These are phyloP conservation scores for Nephelium lappaceum DNA, from an alignment of 345 rosid species.

Conservation along the genomic window DNA sequence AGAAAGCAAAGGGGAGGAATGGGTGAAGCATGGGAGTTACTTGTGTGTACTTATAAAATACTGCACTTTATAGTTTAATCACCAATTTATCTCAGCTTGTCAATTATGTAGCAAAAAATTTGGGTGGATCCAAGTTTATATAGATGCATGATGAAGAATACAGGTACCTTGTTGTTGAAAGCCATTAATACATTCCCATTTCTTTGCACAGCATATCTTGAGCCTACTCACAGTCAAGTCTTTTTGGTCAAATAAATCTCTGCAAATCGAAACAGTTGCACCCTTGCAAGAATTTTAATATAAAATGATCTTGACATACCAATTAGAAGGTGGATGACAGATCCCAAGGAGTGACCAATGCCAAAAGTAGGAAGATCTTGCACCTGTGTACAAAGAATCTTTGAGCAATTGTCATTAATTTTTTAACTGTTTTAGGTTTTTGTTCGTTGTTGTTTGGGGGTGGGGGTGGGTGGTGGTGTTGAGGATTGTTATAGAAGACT, in stretches of 20 bases:
- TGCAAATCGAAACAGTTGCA: slow-evolving; percentile 16
- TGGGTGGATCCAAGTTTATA: slow-evolving; percentile 1
- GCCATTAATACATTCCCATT: slow-evolving; percentile 86
- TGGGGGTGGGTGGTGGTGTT: not conserved
- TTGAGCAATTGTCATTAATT: slow-evolving; percentile 8
- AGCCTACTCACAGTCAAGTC: slow-evolving; percentile 53
- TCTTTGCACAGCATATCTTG: slow-evolving; percentile 94
- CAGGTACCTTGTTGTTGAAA: slow-evolving; percentile 90
- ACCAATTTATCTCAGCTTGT: slow-evolving; percentile 6
- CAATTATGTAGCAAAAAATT: not conserved
- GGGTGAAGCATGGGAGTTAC: not conserved
- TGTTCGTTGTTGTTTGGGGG: not conserved
- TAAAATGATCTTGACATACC: slow-evolving; percentile 46
- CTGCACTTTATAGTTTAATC: slow-evolving; percentile 10
- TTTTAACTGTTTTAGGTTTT: not conserved
- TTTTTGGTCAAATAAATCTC: slow-evolving; percentile 29
- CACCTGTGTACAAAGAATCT: slow-evolving; percentile 45
- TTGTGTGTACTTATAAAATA: not conserved
- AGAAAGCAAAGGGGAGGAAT: not conserved
- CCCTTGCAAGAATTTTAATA: slow-evolving; percentile 7
- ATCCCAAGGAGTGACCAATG: slow-evolving; percentile 94
- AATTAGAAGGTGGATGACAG: slow-evolving; percentile 92
- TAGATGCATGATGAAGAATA: slow-evolving; percentile 11
- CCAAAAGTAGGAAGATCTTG: slow-evolving; percentile 94
- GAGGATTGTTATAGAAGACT: not conserved